Evolutionary conservation across 805 yeast species (phyloP).

Genomic region (Zygosaccharomyces bailii): DNA sequence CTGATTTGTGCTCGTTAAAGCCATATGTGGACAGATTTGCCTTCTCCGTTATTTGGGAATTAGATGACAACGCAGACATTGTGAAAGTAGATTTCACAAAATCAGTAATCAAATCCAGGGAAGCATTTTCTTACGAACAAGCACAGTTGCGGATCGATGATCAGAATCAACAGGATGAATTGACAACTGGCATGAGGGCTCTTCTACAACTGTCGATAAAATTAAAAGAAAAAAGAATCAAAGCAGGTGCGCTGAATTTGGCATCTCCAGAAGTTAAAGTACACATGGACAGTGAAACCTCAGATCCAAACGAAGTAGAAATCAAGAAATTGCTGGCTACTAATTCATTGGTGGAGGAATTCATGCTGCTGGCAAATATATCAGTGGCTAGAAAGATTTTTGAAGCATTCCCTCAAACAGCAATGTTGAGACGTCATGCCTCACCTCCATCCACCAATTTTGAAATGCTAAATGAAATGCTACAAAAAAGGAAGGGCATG

Average conservation of each 20-base stretch:
- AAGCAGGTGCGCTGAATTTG: slow-evolving; percentile 92
- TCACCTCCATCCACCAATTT: slow-evolving; percentile 96
- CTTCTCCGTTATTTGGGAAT: slow-evolving; percentile 93
- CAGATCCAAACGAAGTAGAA: slow-evolving; percentile 95
- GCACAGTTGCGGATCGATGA: slow-evolving; percentile 94
- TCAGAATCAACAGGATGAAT: slow-evolving; percentile 64
- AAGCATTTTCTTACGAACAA: slow-evolving; percentile 90
- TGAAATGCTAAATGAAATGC: slow-evolving; percentile 84
- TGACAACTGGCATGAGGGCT: slow-evolving; percentile 86
- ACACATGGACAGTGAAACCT: slow-evolving; percentile 93
- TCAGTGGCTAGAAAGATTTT: slow-evolving; percentile 91
- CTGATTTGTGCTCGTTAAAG: slow-evolving; percentile 90
- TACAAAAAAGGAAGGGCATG: slow-evolving; percentile 74
- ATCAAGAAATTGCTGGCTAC: slow-evolving; percentile 84
- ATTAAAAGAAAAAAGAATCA: slow-evolving; percentile 78
- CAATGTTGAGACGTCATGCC: slow-evolving; percentile 96
- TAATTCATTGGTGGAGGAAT: slow-evolving; percentile 94
- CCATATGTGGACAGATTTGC: slow-evolving; percentile 96
- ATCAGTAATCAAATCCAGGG: slow-evolving; percentile 84
- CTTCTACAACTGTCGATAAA: slow-evolving; percentile 75
- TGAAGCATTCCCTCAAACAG: slow-evolving; percentile 94
- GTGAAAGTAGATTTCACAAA: slow-evolving; percentile 75
- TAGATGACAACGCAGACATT: slow-evolving; percentile 81
- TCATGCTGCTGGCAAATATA: slow-evolving; percentile 95
- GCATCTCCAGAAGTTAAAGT: slow-evolving; percentile 99